Evolutionary conservation across 805 yeast genomes (phyloP).

Genomic region (Candida vartiovaarae): DNA sequence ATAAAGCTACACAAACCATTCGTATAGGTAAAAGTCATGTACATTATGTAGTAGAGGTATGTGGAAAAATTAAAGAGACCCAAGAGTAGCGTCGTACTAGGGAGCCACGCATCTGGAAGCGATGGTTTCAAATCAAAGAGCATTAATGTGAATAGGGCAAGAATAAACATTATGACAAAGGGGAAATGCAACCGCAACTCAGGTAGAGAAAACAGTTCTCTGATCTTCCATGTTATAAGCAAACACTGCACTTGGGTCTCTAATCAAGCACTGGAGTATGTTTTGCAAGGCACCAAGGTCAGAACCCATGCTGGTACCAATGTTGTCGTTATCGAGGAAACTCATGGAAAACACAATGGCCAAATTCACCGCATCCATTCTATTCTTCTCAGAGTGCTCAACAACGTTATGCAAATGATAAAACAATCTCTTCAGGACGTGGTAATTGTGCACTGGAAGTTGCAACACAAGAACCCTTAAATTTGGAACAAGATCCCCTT

Average conservation of each 20-base stretch:
- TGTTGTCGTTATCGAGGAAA: slow-evolving; percentile 39
- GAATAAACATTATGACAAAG: background rate
- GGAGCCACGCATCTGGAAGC: too few relatives aligned
- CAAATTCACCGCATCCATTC: slow-evolving; percentile 83
- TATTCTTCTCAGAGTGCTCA: slow-evolving; percentile 58
- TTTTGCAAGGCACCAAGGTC: slow-evolving; percentile 48
- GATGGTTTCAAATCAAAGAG: too few relatives aligned
- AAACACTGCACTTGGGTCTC: slow-evolving; percentile 29
- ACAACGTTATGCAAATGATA: slow-evolving; percentile 67
- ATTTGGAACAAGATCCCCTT: slow-evolving; percentile 27
- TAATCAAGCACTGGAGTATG: slow-evolving; percentile 42
- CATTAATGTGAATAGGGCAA: background rate
- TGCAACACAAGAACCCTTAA: slow-evolving; percentile 28
- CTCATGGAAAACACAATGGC: slow-evolving; percentile 83
- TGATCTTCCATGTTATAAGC: slow-evolving; percentile 6
- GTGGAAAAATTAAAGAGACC: background rate
- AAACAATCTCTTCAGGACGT: slow-evolving; percentile 58
- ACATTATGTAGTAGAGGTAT: background rate
- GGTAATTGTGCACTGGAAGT: slow-evolving; percentile 62
- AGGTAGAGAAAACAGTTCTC: slow-evolving; percentile 4
- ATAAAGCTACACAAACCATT: background rate
- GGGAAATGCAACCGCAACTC: background rate
- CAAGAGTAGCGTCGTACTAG: background rate
- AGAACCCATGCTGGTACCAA: slow-evolving; percentile 39
- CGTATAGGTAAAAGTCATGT: background rate